phyloP scores from a whole-genome alignment of 2,329 filamentous ascomycete species.

The Xylariaceae sp. region DNA sequence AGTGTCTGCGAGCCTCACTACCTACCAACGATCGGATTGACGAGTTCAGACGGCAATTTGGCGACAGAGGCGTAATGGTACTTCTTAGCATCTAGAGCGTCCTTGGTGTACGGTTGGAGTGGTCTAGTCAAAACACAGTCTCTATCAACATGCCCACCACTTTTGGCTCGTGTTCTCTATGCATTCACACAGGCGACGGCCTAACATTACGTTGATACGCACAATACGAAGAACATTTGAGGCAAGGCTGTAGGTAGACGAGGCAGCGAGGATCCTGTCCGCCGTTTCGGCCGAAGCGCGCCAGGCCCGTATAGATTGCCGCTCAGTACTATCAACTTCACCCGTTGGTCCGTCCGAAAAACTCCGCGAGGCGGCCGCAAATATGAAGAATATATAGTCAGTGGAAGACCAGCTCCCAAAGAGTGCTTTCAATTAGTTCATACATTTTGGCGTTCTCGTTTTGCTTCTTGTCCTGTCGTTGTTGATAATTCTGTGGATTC shows the following conservation, averaged over 20 bases:
- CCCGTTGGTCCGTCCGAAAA: conserved; percentile 11
- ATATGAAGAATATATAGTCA: conserved; percentile 4
- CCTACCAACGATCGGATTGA: too few species aligned
- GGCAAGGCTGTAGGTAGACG: neutral
- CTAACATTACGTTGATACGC: too few species aligned
- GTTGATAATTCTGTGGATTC: neutral
- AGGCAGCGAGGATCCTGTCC: conserved; percentile 4
- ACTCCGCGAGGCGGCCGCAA: neutral
- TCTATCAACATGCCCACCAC: too few species aligned
- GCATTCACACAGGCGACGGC: too few species aligned
- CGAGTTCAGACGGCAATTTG: too few species aligned
- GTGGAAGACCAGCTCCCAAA: neutral
- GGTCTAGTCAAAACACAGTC: too few species aligned
- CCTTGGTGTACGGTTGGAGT: too few species aligned
- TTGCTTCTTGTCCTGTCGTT: neutral
- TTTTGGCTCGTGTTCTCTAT: too few species aligned
- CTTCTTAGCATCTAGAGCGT: too few species aligned
- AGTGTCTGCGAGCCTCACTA: too few species aligned
- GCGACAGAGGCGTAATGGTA: too few species aligned
- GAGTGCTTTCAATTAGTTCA: neutral
- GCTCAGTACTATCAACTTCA: neutral
- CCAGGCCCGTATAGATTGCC: neutral
- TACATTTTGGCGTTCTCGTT: neutral
- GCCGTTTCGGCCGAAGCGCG: conserved; percentile 18
- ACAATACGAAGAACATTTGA: too few species aligned